Conservation (phyloP, 805 yeast species). For the Priceomyces castillae region DNA sequence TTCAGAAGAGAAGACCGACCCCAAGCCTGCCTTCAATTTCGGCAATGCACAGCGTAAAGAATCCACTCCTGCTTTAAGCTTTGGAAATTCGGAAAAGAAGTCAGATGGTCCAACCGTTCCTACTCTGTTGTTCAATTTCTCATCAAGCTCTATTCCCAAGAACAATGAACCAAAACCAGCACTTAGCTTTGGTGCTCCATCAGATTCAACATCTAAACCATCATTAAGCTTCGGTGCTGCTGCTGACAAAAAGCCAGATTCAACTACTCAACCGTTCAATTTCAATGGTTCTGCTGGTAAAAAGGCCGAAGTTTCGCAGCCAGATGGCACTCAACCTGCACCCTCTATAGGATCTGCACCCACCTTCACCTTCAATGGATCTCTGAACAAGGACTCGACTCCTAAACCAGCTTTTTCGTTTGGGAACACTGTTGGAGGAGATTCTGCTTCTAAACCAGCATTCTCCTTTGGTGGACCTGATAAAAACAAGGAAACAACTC, state of each 20-base stretch:
- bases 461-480: constrained; percentile 15
- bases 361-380: background rate
- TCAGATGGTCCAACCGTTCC: constrained; percentile 3
- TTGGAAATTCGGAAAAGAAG: background rate
- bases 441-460: constrained; percentile 8
- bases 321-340: background rate
- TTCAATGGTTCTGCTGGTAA: background rate
- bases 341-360: no score
- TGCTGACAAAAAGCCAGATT: background rate
- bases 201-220: background rate
- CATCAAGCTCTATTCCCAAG: background rate
- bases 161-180: constrained; percentile 6
- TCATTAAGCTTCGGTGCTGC: background rate
- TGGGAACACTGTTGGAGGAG: constrained; percentile 1
- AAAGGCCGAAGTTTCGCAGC: background rate
- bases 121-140: background rate
- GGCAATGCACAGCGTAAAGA: constrained; percentile 4
- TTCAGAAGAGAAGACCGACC: constrained; percentile 4
- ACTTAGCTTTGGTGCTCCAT: constrained; percentile 13
- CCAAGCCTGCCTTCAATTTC: constrained; percentile 9
- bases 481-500: background rate
- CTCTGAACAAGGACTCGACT: constrained; percentile 1
- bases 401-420: constrained; percentile 15
- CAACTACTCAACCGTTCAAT: constrained; percentile 4
- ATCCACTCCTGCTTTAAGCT: constrained; percentile 5